phyloP scores from a whole-genome alignment of 2,329 filamentous ascomycete species.

The Fusarium sp. region DNA sequence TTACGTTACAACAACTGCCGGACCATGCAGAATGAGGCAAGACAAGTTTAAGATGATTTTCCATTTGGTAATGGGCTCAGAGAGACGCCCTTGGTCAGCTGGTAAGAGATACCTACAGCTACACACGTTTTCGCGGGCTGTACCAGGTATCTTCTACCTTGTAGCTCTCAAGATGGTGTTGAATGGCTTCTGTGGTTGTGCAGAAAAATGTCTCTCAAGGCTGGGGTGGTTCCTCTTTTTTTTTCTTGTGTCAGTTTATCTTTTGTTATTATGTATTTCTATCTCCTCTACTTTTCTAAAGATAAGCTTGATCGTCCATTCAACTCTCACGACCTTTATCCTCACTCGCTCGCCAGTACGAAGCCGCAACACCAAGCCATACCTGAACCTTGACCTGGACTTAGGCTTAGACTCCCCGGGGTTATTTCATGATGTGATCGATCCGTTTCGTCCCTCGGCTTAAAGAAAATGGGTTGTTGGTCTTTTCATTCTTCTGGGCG shows the following conservation, averaged over 20 bases:
- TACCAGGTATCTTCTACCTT: conserved; percentile 22
- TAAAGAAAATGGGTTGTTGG: conserved; percentile 22
- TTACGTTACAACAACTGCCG: conserved; percentile 49
- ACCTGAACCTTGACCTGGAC: conserved; percentile 9
- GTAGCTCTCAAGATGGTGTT: conserved; percentile 27
- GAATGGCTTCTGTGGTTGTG: conserved; percentile 28
- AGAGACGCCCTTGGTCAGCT: conserved; percentile 35
- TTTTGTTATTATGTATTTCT: conserved; percentile 56
- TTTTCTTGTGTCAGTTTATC: conserved; percentile 36
- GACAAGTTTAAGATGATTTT: conserved; percentile 42
- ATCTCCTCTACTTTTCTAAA: conserved; percentile 49
- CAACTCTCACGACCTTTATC: conserved; percentile 27
- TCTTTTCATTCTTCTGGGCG: conserved; percentile 20
- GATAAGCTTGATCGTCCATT: conserved; percentile 48
- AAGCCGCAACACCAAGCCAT: conserved; percentile 8
- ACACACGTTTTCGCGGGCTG: fast-evolving
- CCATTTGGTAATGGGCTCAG: conserved; percentile 49
- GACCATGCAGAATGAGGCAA: conserved; percentile 50
- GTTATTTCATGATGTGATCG: conserved; percentile 29
- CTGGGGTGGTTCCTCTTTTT: conserved; percentile 37
- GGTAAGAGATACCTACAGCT: conserved; percentile 31
- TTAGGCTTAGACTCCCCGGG: conserved; percentile 3
- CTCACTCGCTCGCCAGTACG: conserved; percentile 32
- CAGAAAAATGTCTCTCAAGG: conserved; percentile 35
- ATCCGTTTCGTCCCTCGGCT: conserved; percentile 23